Evolutionary conservation across 345 rosid genomes (phyloP), one percentile per base, ranked within the genome.

Genomic region (Bretschneidera sinensis): DNA sequence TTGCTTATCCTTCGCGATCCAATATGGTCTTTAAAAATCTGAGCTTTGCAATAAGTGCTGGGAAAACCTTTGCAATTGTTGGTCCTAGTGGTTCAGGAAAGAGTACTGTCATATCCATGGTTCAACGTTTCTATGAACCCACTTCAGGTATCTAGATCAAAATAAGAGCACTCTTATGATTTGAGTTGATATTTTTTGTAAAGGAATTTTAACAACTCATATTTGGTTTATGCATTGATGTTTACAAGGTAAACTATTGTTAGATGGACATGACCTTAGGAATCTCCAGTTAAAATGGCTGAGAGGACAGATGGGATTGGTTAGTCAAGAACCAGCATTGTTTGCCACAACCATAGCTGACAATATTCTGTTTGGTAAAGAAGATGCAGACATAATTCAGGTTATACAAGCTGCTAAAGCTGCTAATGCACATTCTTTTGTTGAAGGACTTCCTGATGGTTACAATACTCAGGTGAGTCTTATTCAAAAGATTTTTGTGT

Each of bases 21-120:
- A 60, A 72, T 50, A 61, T 63, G 78, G 80, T 88, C 43, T 82
- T 91, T 21, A 87, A 88, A 55, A 75, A 78, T 57, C 73, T 91
- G 68, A 84, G 8, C 33, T 28, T 28, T 3, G 8, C 33, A 7
- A 54, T 88, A 24, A 54, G 47, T 61, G 81, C 98, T 25, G 87
- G 87, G 65, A 79, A 83, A 70, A 88, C 83, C 0, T 71, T 77
- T 68, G 96, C 94, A 1, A 67, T 86, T 63, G 94, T 88, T 5
- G 98, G 98, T 65, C 89, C 91, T 0, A 91, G 98, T 31, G 98
- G 98, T 31, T 86, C 98, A 6, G 98, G 96, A 51, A 88, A 91
- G 78, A 88, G 96, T 72, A 91, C 91, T 20, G 74, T 86, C 69
- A 80, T 88, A 67, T 78, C 95, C 68, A 68, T 91, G 90, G 75